These are phyloP conservation scores for Aureobasidium namibiae DNA, from an alignment of 2,329 filamentous ascomycete species.

Conservation along the genomic window DNA sequence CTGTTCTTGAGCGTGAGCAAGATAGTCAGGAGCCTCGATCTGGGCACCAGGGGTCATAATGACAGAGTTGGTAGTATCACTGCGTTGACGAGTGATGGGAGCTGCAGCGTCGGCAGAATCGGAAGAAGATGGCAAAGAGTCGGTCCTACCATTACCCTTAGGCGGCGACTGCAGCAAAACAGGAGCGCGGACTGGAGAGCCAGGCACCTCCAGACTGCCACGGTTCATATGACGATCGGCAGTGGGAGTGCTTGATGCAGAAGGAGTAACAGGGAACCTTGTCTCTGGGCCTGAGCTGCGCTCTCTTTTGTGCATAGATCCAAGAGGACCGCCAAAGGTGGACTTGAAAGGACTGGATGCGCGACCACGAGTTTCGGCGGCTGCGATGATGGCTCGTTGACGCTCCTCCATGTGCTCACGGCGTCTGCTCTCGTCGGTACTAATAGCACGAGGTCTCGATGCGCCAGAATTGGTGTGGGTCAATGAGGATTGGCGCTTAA, in stretches of 20 bases:
- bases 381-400: constrained; percentile 63
- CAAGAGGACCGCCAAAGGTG: constrained; percentile 13
- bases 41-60: constrained; percentile 12
- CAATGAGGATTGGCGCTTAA: constrained; percentile 79
- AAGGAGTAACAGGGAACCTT: constrained; percentile 72
- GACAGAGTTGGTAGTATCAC: constrained; percentile 15
- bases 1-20: constrained; percentile 16
- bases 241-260: constrained; percentile 30
- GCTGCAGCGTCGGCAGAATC: constrained; percentile 21
- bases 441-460: constrained; percentile 70
- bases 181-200: constrained; percentile 27
- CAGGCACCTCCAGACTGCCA: constrained; percentile 75
- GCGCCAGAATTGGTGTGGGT: constrained; percentile 55
- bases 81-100: constrained; percentile 17
- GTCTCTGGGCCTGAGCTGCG: constrained; percentile 61
- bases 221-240: constrained; percentile 40
- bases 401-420: constrained; percentile 91
- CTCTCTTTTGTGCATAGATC: constrained; percentile 60
- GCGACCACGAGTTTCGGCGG: constrained; percentile 41
- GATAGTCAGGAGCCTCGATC: constrained; percentile 18
- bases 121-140: not conserved
- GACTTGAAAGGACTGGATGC: constrained; percentile 30
- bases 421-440: constrained; percentile 91
- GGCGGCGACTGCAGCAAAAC: constrained; percentile 4
- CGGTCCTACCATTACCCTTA: constrained; percentile 8